Conservation (phyloP, 1,139 yeast genomes). For the Sugiyamaella castrensis region DNA sequence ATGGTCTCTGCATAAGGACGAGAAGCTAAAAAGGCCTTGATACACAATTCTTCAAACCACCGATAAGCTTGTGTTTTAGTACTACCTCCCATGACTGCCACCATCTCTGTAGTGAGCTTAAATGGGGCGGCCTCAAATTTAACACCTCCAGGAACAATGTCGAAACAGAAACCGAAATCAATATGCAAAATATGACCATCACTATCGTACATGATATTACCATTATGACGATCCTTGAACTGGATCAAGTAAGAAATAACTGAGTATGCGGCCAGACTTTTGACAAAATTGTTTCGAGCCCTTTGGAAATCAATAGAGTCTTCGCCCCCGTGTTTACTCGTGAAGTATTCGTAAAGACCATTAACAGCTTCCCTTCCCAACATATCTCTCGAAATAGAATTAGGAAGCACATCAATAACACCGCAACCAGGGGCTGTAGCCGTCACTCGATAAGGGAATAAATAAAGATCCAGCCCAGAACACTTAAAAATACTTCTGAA, state of each 20-base stretch:
- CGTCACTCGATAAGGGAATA: slow-evolving; percentile 91
- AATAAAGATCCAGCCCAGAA: slow-evolving; percentile 85
- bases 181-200: slow-evolving; percentile 93
- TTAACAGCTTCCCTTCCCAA: slow-evolving; percentile 98
- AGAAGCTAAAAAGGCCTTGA: slow-evolving; percentile 86
- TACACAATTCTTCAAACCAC: slow-evolving; percentile 94
- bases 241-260: slow-evolving; percentile 89
- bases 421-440: slow-evolving; percentile 99
- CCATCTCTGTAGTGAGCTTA: slow-evolving; percentile 95
- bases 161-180: slow-evolving; percentile 98
- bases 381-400: slow-evolving; percentile 95
- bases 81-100: slow-evolving; percentile 89
- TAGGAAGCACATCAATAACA: slow-evolving; percentile 94
- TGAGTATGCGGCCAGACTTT: slow-evolving; percentile 93
- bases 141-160: slow-evolving; percentile 98
- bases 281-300: slow-evolving; percentile 89
- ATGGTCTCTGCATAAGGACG: slow-evolving; percentile 88
- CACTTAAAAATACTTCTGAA: slow-evolving; percentile 88
- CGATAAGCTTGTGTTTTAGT: slow-evolving; percentile 79
- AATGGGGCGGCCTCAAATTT: slow-evolving; percentile 97
- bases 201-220: slow-evolving; percentile 97
- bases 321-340: slow-evolving; percentile 91
- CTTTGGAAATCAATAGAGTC: slow-evolving; percentile 83
- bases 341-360: slow-evolving; percentile 89
- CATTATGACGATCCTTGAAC: slow-evolving; percentile 97